phyloP scores from a whole-genome alignment of 148 eudicot genomes.

The Persicaria tinctoria region DNA sequence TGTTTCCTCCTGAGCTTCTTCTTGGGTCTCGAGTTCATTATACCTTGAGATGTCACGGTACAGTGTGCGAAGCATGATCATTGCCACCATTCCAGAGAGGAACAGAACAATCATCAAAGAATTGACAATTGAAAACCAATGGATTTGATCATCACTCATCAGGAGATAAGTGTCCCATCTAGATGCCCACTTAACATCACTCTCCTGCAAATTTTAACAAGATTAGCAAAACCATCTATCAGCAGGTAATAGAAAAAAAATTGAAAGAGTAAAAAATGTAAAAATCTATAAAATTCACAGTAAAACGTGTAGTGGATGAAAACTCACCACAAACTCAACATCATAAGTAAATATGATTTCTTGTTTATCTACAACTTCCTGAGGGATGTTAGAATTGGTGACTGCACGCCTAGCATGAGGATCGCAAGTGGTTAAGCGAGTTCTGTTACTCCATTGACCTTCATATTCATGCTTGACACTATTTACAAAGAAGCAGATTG shows the following conservation, averaged over 20 bases:
- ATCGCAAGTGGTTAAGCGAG: constrained; percentile 36
- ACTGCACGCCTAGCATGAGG: constrained; percentile 42
- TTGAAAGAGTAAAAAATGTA: too few relatives aligned
- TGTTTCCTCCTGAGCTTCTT: constrained; percentile 44
- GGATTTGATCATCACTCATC: constrained; percentile 44
- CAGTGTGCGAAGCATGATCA: constrained; percentile 43
- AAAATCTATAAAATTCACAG: background rate
- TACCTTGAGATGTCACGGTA: constrained; percentile 45
- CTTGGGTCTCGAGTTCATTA: constrained; percentile 45
- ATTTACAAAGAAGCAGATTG: constrained; percentile 6
- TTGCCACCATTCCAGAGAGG: constrained; percentile 48
- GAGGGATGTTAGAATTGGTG: constrained; percentile 39
- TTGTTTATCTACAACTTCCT: constrained; percentile 43
- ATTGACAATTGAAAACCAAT: constrained; percentile 44
- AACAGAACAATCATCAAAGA: constrained; percentile 44
- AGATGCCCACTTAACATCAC: constrained; percentile 54
- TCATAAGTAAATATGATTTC: constrained; percentile 41
- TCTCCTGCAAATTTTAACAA: constrained; percentile 19
- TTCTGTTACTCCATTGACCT: constrained; percentile 35
- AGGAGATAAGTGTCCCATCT: constrained; percentile 44
- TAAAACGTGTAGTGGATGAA: background rate
- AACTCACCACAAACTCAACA: constrained; percentile 34
- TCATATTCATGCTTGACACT: constrained; percentile 48
- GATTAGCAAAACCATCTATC: background rate
- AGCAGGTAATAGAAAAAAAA: background rate